Percentiles rank a stretch among this genome's conserved stretches.
These are phyloP conservation scores for Bipolaris zeicola DNA, from an alignment of 2,329 filamentous ascomycete species.

Conservation along the genomic window DNA sequence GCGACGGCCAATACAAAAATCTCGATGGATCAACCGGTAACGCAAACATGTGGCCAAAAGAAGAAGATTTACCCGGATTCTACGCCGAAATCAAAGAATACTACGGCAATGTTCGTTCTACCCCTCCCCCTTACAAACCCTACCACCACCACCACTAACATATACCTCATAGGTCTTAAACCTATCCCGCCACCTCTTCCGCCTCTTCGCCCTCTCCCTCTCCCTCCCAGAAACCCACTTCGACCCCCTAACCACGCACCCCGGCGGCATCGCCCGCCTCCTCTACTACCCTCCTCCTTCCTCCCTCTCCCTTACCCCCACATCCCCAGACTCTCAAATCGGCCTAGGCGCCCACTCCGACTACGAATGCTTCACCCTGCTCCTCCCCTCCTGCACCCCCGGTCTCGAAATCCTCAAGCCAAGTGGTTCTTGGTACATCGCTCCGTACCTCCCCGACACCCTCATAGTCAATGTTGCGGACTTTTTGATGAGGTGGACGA, in stretches of 20 bases:
- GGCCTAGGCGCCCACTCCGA: slow-evolving; percentile 49
- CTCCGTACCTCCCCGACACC: slow-evolving; percentile 49
- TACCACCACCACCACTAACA: too few relatives aligned
- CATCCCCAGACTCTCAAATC: slow-evolving; percentile 24
- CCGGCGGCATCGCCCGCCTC: slow-evolving; percentile 49
- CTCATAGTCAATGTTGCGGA: slow-evolving; percentile 61
- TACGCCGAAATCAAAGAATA: slow-evolving; percentile 46
- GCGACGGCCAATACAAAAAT: slow-evolving; percentile 51
- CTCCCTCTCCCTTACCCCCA: not conserved
- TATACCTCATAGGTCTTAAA: slow-evolving; percentile 33
- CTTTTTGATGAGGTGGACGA: slow-evolving; percentile 59
- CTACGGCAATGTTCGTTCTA: slow-evolving; percentile 31
- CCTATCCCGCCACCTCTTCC: slow-evolving; percentile 50
- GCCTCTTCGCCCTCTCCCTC: slow-evolving; percentile 50
- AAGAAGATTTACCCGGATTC: slow-evolving; percentile 50
- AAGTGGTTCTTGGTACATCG: slow-evolving; percentile 37
- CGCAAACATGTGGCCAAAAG: slow-evolving; percentile 49
- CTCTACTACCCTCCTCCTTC: slow-evolving; percentile 47
- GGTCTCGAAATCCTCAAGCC: slow-evolving; percentile 45
- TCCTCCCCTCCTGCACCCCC: slow-evolving; percentile 36
- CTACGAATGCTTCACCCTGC: slow-evolving; percentile 44
- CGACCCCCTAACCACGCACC: slow-evolving; percentile 49
- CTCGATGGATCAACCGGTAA: slow-evolving; percentile 47
- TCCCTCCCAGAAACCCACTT: slow-evolving; percentile 48
- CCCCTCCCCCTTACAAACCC: not conserved